Percentiles rank a stretch among this genome's conserved stretches.
These are phyloP conservation scores for Quercus wislizeni DNA, from an alignment of 306 rosid species.

Conservation along the genomic window DNA sequence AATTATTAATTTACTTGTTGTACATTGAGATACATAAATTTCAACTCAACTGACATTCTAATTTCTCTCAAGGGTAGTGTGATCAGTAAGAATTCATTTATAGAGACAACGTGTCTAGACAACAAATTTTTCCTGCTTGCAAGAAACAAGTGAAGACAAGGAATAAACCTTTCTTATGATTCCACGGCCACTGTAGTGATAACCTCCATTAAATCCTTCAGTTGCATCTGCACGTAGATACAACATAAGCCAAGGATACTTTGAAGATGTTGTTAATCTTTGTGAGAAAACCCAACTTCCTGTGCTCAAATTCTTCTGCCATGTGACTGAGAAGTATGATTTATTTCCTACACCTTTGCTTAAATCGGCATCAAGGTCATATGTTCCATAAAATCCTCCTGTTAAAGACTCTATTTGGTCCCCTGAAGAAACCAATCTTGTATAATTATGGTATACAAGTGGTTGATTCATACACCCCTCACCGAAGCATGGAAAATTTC, in stretches of 20 bases:
- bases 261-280: constrained; percentile 37
- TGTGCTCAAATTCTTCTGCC: constrained; percentile 44
- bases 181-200: constrained; percentile 51
- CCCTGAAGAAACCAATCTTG: constrained; percentile 28
- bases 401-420: constrained; percentile 11
- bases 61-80: not conserved
- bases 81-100: not conserved
- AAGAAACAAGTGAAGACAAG: not conserved
- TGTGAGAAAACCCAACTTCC: constrained; percentile 57
- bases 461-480: constrained; percentile 75
- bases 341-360: constrained; percentile 26
- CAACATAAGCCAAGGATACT: constrained; percentile 62
- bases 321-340: constrained; percentile 49
- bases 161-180: constrained; percentile 43
- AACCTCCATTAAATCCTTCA: constrained; percentile 50
- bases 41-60: not conserved
- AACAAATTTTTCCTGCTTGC: not conserved
- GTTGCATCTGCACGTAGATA: constrained; percentile 57
- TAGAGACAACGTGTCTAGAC: not conserved
- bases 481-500: constrained; percentile 54
- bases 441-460: constrained; percentile 43
- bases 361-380: constrained; percentile 52
- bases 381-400: constrained; percentile 57
- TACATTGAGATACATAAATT: not conserved
- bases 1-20: not conserved